Conservation (phyloP, 345 rosid genomes). For the Pistacia vera region DNA sequence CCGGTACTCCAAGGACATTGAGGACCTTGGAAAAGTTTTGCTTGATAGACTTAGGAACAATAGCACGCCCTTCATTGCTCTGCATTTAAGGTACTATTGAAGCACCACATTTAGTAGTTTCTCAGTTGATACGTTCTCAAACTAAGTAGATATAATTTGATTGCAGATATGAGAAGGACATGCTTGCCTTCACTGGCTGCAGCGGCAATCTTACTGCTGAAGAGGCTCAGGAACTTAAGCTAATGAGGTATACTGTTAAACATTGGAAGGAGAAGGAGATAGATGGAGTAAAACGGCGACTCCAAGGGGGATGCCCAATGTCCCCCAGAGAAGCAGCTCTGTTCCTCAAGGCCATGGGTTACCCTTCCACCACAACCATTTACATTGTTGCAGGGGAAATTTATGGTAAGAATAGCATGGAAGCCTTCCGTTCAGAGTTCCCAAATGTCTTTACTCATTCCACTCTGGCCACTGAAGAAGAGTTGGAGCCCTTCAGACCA, state of each 20-base stretch:
- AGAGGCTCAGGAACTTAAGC: conserved; percentile 77
- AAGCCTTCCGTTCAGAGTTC: conserved; percentile 67
- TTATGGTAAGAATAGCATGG: conserved; percentile 83
- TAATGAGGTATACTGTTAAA: conserved; percentile 74
- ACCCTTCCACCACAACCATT: conserved; percentile 78
- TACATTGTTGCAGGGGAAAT: conserved; percentile 95
- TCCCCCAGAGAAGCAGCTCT: conserved; percentile 95
- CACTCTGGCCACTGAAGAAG: conserved; percentile 78
- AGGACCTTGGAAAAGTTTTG: conserved; percentile 67
- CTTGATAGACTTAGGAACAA: conserved; percentile 71
- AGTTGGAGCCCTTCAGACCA: conserved; percentile 65
- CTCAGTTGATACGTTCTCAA: background rate
- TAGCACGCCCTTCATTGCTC: conserved; percentile 76
- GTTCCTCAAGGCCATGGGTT: conserved; percentile 95
- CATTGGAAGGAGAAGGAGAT: conserved; percentile 99
- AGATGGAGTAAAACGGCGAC: conserved; percentile 61
- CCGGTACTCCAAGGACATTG: conserved; percentile 60
- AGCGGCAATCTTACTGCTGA: conserved; percentile 75
- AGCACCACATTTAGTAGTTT: background rate
- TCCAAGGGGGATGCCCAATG: conserved; percentile 97
- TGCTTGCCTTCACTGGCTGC: conserved; percentile 99
- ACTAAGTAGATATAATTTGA: background rate
- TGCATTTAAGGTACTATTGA: conserved; percentile 73
- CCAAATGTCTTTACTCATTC: conserved; percentile 87
- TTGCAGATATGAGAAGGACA: conserved; percentile 96